Evolutionary conservation across 192 early-diverging fungal genomes (phyloP).

Genomic region (Podila epigama): DNA sequence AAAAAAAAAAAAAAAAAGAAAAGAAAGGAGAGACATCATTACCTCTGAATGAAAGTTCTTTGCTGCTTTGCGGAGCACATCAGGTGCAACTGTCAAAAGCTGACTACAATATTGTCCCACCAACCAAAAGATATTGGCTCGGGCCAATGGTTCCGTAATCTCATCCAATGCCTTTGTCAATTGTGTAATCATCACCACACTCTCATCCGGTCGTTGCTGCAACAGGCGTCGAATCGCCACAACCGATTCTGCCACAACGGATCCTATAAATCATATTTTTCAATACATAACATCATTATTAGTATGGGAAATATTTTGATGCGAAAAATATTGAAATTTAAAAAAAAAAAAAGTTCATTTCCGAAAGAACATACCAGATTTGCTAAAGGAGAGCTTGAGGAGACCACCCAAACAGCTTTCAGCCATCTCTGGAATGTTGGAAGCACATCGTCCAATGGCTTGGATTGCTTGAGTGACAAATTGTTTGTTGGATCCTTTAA

Average conservation of each 20-base stretch:
- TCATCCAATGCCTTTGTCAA: slow-evolving; percentile 68
- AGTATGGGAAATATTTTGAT: neutral
- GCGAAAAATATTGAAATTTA: neutral
- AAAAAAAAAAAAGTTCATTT: too few relatives aligned
- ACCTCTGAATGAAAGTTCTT: slow-evolving; percentile 65
- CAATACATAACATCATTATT: neutral
- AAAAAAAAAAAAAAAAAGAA: neutral
- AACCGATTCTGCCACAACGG: slow-evolving; percentile 78
- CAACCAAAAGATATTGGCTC: slow-evolving; percentile 88
- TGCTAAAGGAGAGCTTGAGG: slow-evolving; percentile 64
- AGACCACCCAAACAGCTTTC: slow-evolving; percentile 62
- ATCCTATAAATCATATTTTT: slow-evolving; percentile 56
- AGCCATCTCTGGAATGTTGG: slow-evolving; percentile 60
- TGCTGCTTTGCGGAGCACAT: slow-evolving; percentile 80
- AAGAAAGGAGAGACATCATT: neutral
- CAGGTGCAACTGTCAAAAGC: slow-evolving; percentile 74
- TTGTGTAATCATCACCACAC: slow-evolving; percentile 56
- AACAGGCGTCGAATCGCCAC: slow-evolving; percentile 76
- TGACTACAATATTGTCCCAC: slow-evolving; percentile 79
- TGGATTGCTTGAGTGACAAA: slow-evolving; percentile 73
- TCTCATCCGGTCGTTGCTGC: slow-evolving; percentile 59
- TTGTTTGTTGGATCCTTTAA: slow-evolving; percentile 67
- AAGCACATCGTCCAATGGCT: slow-evolving; percentile 66
- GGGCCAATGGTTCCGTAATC: slow-evolving; percentile 74
- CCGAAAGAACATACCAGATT: slow-evolving; percentile 59